Evolutionary conservation across 306 rosid genomes (phyloP).

Genomic region (Quercus suber): DNA sequence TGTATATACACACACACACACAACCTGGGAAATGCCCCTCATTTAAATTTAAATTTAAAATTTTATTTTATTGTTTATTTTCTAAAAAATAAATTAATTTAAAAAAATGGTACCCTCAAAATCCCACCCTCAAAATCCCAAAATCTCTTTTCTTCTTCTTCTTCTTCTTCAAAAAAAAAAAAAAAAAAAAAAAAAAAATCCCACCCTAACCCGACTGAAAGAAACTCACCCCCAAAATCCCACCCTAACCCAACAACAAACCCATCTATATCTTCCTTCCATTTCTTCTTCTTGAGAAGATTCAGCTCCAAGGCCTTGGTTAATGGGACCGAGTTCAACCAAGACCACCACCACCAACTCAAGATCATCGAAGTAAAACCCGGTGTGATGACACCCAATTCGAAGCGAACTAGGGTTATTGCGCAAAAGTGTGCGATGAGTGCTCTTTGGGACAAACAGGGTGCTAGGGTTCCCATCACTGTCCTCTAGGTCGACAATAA

Average conservation of each 20-base stretch:
- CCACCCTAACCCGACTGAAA: too few species aligned
- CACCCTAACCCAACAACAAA: not conserved
- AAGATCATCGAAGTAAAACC: conserved; percentile 46
- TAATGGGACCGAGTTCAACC: conserved; percentile 15
- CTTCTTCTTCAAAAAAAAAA: too few species aligned
- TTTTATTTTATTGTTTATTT: too few species aligned
- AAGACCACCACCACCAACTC: not conserved
- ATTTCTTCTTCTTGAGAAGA: conserved; percentile 23
- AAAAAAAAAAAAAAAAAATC: too few species aligned
- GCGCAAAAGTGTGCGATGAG: conserved; percentile 92
- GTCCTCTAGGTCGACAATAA: conserved; percentile 93
- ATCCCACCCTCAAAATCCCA: too few species aligned
- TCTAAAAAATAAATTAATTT: too few species aligned
- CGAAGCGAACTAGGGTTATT: conserved; percentile 74
- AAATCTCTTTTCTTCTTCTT: too few species aligned
- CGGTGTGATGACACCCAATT: conserved; percentile 45
- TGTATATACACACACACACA: too few species aligned
- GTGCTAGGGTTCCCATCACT: conserved; percentile 72
- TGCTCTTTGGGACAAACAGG: conserved; percentile 97
- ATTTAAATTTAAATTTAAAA: too few species aligned
- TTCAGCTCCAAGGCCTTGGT: conserved; percentile 41
- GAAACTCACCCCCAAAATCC: too few species aligned
- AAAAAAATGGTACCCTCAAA: too few species aligned
- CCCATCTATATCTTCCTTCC: not conserved
- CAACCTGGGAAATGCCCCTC: too few species aligned